These are phyloP conservation scores for Triticum urartu DNA, from an alignment of 176 grass and related monocot species.

Conservation along the genomic window DNA sequence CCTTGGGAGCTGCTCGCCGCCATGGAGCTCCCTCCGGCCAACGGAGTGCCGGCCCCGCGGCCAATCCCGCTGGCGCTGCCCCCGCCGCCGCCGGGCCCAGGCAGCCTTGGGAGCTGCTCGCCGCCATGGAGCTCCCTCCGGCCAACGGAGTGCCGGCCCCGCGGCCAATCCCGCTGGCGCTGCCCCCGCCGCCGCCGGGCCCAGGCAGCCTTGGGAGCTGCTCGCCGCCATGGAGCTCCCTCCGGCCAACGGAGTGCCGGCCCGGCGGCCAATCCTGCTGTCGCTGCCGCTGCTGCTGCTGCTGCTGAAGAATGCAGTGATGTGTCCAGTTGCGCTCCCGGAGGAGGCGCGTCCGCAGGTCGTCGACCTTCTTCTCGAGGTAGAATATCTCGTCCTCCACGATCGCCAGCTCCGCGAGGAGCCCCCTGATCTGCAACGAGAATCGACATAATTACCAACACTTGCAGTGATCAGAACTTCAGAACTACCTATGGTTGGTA, in stretches of 20 bases:
- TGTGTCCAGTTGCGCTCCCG: constrained; percentile 61
- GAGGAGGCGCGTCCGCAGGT: constrained; percentile 49
- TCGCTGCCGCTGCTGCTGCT: constrained; percentile 26
- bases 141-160: constrained; percentile 30
- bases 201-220: constrained; percentile 36
- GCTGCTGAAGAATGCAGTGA: constrained; percentile 42
- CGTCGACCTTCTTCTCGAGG: constrained; percentile 79
- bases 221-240: constrained; percentile 39
- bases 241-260: constrained; percentile 34
- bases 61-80: constrained; percentile 24
- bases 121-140: constrained; percentile 40
- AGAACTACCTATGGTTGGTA: background rate
- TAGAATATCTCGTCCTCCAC: constrained; percentile 92
- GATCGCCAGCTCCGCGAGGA: constrained; percentile 74
- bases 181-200: constrained; percentile 10
- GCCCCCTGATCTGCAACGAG: constrained; percentile 45
- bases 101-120: constrained; percentile 39
- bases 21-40: constrained; percentile 40
- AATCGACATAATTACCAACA: background rate
- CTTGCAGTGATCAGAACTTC: background rate
- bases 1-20: constrained; percentile 30
- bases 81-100: constrained; percentile 11
- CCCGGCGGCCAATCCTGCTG: constrained; percentile 26
- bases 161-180: constrained; percentile 18
- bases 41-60: constrained; percentile 31